Conservation (phyloP, 345 rosid species). For the Rhizophora apiculata region DNA sequence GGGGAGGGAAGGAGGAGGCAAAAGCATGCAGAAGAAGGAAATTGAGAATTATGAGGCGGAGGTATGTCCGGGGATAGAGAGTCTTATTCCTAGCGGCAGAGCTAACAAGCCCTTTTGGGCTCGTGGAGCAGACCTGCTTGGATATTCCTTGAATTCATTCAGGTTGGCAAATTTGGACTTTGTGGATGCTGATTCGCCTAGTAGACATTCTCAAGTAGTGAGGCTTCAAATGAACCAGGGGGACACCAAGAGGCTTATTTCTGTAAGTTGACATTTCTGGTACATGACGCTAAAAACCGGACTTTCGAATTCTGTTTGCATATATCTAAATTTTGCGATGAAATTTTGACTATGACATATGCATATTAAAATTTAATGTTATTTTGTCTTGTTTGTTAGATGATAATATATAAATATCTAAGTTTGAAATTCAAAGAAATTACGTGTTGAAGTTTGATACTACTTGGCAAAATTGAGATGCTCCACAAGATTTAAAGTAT, state of each 20-base stretch:
- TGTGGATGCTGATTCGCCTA: slow-evolving; percentile 38
- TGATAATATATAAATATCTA: no score
- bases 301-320: no score
- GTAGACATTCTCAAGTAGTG: slow-evolving; percentile 47
- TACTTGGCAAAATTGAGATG: no score
- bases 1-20: slow-evolving; percentile 12
- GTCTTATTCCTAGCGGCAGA: slow-evolving; percentile 64
- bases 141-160: slow-evolving; percentile 79
- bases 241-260: slow-evolving; percentile 47
- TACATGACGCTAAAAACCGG: no score
- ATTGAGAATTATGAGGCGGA: slow-evolving; percentile 18
- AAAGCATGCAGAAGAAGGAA: not conserved
- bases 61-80: slow-evolving; percentile 60
- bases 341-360: no score
- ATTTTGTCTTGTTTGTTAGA: no score
- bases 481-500: no score
- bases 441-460: no score
- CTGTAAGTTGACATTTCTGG: slow-evolving; percentile 37
- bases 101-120: slow-evolving; percentile 74
- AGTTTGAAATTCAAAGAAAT: no score
- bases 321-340: no score
- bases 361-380: no score
- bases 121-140: slow-evolving; percentile 81
- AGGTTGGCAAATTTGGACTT: slow-evolving; percentile 60
- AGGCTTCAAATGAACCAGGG: slow-evolving; percentile 47